Evolutionary conservation across 768 basidiomycete genomes (phyloP), one percentile per base, ranked within the genome.

Genomic region (Pleurotus ostreatus): DNA sequence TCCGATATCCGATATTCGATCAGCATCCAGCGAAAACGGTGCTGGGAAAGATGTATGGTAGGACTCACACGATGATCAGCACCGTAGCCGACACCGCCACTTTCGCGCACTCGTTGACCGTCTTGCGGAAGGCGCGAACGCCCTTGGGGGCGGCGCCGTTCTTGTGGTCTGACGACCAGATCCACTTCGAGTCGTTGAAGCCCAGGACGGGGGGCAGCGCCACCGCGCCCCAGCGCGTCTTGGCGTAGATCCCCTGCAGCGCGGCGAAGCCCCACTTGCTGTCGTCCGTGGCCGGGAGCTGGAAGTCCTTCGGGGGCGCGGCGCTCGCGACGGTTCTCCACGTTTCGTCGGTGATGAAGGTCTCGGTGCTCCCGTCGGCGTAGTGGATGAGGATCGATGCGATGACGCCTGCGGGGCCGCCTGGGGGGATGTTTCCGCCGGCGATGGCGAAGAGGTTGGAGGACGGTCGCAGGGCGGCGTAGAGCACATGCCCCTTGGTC

Each of bases 371-470:
- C 9, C 54, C 54, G 40, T 55, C 54, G n/a, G 43, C 13, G n/a
- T 55, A 55, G 23, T 55, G 16, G 30, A 45, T 37, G 15, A 15
- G 22, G 25, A 55, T 55, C 22, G 54, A 45, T 4, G 54, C 54
- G 25, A 55, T 25, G 13, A 55, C 23, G 18, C 43, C 54, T 18
- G 54, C 54, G 7, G 43, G 12, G 15, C 12, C 15, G 9, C 26
- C 54, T 2, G 25, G 15, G 16, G 52, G 20, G 52, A 15, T 54
- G 25, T 44, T 55, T 2, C 26, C n/a, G 12, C 15, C 25, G 12
- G 34, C 6, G 43, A 55, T 37, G 20, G 54, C 54, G 45, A 55
- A 45, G 8, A 55, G n/a, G 34, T 55, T 55, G 16, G 54, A 55
- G 7, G 54, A 45, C 8, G 54, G 23, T 18, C 44, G 34, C 25